Evolutionary conservation across 140 eudicot genomes (phyloP), one percentile per base, ranked within the genome.

Genomic region (Bidens hawaiensis): DNA sequence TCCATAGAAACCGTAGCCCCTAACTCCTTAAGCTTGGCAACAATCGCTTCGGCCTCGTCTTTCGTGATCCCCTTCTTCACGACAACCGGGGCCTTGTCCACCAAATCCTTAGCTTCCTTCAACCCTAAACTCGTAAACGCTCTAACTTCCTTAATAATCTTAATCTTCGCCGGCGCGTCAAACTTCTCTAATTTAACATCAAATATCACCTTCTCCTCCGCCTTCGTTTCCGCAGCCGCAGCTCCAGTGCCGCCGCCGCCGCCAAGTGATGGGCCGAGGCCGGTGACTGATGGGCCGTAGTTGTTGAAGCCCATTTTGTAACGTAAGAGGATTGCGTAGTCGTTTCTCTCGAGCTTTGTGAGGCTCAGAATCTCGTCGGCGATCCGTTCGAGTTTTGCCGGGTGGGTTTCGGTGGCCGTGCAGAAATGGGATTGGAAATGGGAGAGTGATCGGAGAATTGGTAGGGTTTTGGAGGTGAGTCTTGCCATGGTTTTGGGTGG

Each of bases 21-120:
- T 67, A 86, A 65, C 16, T 62, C 93, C 80, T 85, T 85, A 27
- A 89, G 84, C 74, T 89, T 89, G 41, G 75, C 85, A 41, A 78
- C 33, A 45, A 89, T 86, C 4, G 88, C 50, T 47, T 86, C 95
- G 0, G 84, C 97, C 16, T 89, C 97, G 6, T 83, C 95, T 36
- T 89, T 89, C 3, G 95, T 74, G 12, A 89, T 74, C 23, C 95
- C 97, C 60, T 85, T 89, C 81, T 83, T 89, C 48, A 89, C 83
- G 18, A 86, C 91, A 3, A 65, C 74, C 1, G 97, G 95, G 4
- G 71, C 82, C 68, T 89, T 89, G 70, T 89, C 97, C 59, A 89
- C 97, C 80, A 89, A 70, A 65, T 83, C 97, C 25, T 89, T 89
- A 4, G 97, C 95, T 69, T 89, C 97, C 72, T 89, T 89, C 63